Conservation (phyloP, 2,329 filamentous ascomycete genomes). For the Neofusicoccum sp. region DNA sequence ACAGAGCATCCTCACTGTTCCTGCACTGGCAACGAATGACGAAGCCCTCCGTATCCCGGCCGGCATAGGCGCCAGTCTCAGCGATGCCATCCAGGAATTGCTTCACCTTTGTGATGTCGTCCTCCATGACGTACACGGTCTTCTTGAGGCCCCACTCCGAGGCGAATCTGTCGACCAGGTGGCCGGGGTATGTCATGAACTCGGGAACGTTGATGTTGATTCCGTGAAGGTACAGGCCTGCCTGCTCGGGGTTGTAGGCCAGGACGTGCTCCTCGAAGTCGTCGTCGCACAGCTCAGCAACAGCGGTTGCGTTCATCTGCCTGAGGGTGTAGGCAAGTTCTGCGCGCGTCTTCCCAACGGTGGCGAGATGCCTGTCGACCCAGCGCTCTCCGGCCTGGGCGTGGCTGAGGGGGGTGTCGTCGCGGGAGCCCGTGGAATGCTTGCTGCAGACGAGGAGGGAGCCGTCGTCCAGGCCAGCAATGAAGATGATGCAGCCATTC, state of each 20-base stretch:
- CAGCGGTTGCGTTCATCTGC: slow-evolving; percentile 84
- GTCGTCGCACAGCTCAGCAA: slow-evolving; percentile 96
- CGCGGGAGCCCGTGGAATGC: slow-evolving; percentile 86
- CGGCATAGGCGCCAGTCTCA: slow-evolving; percentile 85
- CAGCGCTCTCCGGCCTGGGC: slow-evolving; percentile 80
- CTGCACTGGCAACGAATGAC: slow-evolving; percentile 84
- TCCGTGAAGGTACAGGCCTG: slow-evolving; percentile 92
- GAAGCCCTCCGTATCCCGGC: slow-evolving; percentile 94
- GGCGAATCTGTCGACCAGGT: slow-evolving; percentile 85
- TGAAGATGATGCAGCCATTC: slow-evolving; percentile 99
- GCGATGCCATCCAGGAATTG: slow-evolving; percentile 81
- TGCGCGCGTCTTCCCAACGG: slow-evolving; percentile 74
- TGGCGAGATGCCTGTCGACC: slow-evolving; percentile 76
- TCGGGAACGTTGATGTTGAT: slow-evolving; percentile 94
- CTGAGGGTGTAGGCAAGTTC: slow-evolving; percentile 78
- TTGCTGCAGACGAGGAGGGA: slow-evolving; percentile 97
- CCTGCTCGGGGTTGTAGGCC: slow-evolving; percentile 77
- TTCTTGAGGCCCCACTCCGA: slow-evolving; percentile 93
- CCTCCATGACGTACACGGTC: slow-evolving; percentile 75
- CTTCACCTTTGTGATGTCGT: slow-evolving; percentile 74
- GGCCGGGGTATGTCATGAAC: slow-evolving; percentile 83
- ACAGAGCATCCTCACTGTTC: slow-evolving; percentile 57
- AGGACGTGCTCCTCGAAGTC: slow-evolving; percentile 96
- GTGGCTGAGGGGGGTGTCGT: slow-evolving; percentile 74
- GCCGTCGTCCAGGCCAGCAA: slow-evolving; percentile 86